Conservation (phyloP, 1,139 yeast species). For the Saccharomyces hybrid region DNA sequence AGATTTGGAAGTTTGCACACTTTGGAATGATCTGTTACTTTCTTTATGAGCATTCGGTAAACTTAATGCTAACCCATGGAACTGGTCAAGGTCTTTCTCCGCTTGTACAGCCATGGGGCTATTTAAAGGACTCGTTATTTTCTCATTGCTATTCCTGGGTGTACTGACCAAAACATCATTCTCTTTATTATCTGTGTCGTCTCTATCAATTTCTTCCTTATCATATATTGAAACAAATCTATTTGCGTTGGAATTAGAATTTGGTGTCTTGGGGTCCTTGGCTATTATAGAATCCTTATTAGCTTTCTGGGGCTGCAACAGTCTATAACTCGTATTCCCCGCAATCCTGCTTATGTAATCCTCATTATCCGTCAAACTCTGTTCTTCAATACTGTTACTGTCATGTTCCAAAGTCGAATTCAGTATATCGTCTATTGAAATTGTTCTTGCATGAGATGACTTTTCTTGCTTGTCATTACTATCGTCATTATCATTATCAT, state of each 20-base stretch:
- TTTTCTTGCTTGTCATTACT: not conserved
- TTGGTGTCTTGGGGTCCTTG: not conserved
- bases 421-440: slow-evolving; percentile 26
- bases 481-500: not conserved
- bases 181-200: not conserved
- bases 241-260: slow-evolving; percentile 3
- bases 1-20: not conserved
- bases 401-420: slow-evolving; percentile 26
- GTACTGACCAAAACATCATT: not conserved
- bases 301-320: not conserved
- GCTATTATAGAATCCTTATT: not conserved
- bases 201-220: slow-evolving; percentile 1
- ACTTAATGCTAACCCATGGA: not conserved
- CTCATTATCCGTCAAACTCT: not conserved
- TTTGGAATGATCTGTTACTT: not conserved
- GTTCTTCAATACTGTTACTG: slow-evolving; percentile 12
- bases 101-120: slow-evolving; percentile 7
- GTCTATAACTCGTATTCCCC: not conserved
- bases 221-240: not conserved
- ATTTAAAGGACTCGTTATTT: slow-evolving; percentile 7
- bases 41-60: not conserved
- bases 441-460: slow-evolving; percentile 16
- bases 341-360: not conserved
- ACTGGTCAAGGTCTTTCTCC: not conserved
- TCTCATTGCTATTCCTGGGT: slow-evolving; percentile 3